Conservation (phyloP, 306 rosid species). For the Cucurbita moschata region DNA sequence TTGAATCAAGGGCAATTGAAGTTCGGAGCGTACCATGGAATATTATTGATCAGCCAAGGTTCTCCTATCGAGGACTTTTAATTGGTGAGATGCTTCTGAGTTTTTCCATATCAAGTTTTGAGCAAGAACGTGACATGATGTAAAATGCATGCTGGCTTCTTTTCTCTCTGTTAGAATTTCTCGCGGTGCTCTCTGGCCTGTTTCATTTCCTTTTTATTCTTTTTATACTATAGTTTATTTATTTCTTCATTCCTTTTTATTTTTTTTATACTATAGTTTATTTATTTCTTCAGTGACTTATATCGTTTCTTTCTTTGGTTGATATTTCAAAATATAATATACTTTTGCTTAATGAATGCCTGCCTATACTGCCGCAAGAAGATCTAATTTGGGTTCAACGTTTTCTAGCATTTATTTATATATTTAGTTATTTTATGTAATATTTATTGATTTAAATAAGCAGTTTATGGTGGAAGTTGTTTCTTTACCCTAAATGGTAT, state of each 20-base stretch:
- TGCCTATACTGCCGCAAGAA: background rate
- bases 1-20: conserved; percentile 13
- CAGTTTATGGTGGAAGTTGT: background rate
- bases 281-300: background rate
- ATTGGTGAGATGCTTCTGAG: conserved; percentile 17
- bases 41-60: conserved; percentile 27
- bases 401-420: background rate
- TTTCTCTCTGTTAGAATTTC: background rate
- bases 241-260: background rate
- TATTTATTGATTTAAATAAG: background rate
- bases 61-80: conserved; percentile 32
- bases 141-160: background rate
- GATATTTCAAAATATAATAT: background rate
- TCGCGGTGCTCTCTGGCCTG: background rate
- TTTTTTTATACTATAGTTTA: too few species aligned
- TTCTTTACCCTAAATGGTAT: background rate
- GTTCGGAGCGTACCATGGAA: conserved; percentile 25
- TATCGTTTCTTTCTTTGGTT: background rate
- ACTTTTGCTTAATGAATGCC: background rate
- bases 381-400: background rate
- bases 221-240: background rate
- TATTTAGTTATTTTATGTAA: background rate
- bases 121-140: background rate
- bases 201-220: background rate
- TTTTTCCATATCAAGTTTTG: background rate